These are phyloP conservation scores for Debaryomyces nepalensis DNA, from an alignment of 1,139 yeast genomes.

Conservation along the genomic window DNA sequence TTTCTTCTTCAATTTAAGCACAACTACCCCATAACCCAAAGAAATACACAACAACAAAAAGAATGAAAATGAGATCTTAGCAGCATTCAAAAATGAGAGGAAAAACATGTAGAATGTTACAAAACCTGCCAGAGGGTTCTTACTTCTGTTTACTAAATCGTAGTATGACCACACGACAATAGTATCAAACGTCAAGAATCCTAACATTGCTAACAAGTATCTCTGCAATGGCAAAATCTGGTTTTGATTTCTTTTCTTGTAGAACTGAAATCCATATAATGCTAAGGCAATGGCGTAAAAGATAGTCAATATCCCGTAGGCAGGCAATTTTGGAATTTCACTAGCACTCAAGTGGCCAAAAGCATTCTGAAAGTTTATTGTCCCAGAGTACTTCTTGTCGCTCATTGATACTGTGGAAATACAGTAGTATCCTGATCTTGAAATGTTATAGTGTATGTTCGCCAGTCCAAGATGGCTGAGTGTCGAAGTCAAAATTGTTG, in stretches of 20 bases:
- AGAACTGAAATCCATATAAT: constrained; percentile 82
- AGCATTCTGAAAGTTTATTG: constrained; percentile 83
- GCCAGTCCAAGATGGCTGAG: constrained; percentile 63
- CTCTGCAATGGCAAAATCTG: constrained; percentile 91
- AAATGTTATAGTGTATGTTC: constrained; percentile 64
- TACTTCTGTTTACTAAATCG: constrained; percentile 72
- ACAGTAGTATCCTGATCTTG: constrained; percentile 89
- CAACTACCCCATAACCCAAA: constrained; percentile 93
- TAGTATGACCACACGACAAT: constrained; percentile 91
- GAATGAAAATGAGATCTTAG: constrained; percentile 85
- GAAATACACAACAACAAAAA: constrained; percentile 84
- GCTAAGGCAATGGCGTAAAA: constrained; percentile 82
- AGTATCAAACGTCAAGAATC: constrained; percentile 82
- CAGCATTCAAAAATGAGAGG: constrained; percentile 77
- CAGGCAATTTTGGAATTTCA: constrained; percentile 88
- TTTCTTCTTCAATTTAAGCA: constrained; percentile 76
- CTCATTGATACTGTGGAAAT: constrained; percentile 65
- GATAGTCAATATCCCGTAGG: constrained; percentile 84
- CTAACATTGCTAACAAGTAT: constrained; percentile 83
- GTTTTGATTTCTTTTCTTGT: constrained; percentile 73
- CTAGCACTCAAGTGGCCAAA: constrained; percentile 88
- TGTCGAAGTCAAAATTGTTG: constrained; percentile 60
- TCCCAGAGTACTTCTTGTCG: constrained; percentile 58
- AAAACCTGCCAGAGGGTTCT: constrained; percentile 58
- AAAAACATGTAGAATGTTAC: constrained; percentile 76